Conservation (phyloP, 106 monocot species). For the Apostasia shenzhenica region DNA sequence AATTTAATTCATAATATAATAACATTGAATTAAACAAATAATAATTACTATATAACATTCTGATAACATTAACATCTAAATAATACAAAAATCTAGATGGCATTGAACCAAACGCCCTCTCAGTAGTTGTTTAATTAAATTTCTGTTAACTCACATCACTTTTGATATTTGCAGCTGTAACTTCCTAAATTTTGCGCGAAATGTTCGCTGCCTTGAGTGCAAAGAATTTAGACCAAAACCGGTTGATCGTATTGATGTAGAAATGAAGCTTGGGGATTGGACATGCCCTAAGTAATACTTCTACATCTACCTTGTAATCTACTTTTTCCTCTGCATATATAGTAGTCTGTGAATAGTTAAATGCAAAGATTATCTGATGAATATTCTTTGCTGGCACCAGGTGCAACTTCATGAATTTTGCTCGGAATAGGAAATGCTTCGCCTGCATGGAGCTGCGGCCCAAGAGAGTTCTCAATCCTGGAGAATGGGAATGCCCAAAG, state of each 20-base stretch:
- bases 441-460: conserved; percentile 41
- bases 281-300: conserved; percentile 53
- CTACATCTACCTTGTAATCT: neutral
- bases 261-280: conserved; percentile 97
- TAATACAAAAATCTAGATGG: too few species aligned
- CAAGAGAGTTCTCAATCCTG: conserved; percentile 39
- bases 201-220: conserved; percentile 63
- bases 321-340: neutral
- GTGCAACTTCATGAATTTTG: conserved; percentile 66
- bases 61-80: too few species aligned
- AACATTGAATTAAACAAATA: too few species aligned
- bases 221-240: conserved; percentile 57
- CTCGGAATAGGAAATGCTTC: conserved; percentile 51
- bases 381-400: conserved; percentile 18
- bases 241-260: conserved; percentile 14
- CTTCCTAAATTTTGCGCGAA: conserved; percentile 83
- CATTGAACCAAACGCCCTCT: too few species aligned
- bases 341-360: neutral
- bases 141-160: too few species aligned
- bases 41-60: too few species aligned
- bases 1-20: too few species aligned
- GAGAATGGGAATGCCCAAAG: conserved; percentile 75
- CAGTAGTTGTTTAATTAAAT: too few species aligned
- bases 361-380: neutral
- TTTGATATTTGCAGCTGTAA: conserved; percentile 57